A percentile compares a stretch with the other conserved stretches of the same genome.
phyloP scores from a whole-genome alignment of 2,329 filamentous ascomycete species.

The Penicillium sumatraense region DNA sequence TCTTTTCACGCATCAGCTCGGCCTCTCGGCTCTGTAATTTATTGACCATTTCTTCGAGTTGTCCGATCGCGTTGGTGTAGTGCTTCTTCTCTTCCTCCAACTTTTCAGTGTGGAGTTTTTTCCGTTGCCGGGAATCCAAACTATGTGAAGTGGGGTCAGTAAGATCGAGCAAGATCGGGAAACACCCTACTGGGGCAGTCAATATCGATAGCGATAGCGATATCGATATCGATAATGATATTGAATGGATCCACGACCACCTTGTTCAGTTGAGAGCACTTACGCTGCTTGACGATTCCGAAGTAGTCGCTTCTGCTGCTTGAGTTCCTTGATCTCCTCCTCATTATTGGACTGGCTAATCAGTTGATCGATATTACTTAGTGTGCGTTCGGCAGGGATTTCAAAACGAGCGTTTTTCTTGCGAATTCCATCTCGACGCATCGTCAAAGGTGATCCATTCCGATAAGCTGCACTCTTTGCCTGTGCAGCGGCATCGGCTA shows the following conservation, averaged over 20 bases:
- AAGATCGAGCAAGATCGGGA: too few species aligned
- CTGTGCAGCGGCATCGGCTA: conserved; percentile 55
- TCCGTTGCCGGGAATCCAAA: conserved; percentile 93
- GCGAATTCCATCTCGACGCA: conserved; percentile 83
- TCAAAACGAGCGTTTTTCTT: conserved; percentile 99
- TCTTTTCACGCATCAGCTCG: conserved; percentile 58
- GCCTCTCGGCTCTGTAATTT: conserved; percentile 67
- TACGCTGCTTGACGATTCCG: conserved; percentile 97
- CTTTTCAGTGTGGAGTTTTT: conserved; percentile 97
- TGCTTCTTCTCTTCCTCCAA: conserved; percentile 97
- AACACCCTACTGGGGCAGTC: too few species aligned
- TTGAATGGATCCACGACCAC: too few species aligned
- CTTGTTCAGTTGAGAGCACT: too few species aligned
- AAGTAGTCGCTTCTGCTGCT: conserved; percentile 94
- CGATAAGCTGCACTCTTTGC: conserved; percentile 69
- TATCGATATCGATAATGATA: too few species aligned
- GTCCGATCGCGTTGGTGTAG: conserved; percentile 74
- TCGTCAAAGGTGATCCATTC: conserved; percentile 72
- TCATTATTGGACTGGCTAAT: conserved; percentile 82
- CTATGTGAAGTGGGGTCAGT: conserved; percentile 49
- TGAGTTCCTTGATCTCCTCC: conserved; percentile 94
- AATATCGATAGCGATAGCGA: too few species aligned
- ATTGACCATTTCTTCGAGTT: conserved; percentile 77
- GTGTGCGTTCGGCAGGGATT: conserved; percentile 89
- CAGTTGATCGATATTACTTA: conserved; percentile 92